phyloP scores from a whole-genome alignment of 129 eudicot species.

The Pittosporum tobira region DNA sequence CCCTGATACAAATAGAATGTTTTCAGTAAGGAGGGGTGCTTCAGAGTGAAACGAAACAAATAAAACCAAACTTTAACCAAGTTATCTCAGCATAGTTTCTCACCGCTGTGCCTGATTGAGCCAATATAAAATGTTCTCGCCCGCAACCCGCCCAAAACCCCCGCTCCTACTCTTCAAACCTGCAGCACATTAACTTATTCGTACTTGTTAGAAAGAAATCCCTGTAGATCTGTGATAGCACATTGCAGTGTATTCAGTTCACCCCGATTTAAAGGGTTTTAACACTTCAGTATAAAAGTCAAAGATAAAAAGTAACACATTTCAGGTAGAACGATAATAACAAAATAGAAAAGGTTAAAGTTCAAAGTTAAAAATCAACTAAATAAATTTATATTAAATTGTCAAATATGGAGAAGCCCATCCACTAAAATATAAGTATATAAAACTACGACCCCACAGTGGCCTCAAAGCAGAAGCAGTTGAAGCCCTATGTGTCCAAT shows the following conservation, averaged over 20 bases:
- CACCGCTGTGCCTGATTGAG: too few relatives aligned
- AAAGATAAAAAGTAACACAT: too few relatives aligned
- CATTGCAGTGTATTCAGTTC: too few relatives aligned
- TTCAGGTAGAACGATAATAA: neutral
- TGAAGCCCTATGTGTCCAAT: constrained; percentile 29
- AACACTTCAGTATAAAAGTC: neutral
- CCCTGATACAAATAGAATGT: too few relatives aligned
- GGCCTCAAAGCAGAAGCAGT: neutral
- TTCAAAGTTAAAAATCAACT: neutral
- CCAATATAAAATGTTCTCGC: too few relatives aligned
- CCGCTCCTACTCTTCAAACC: too few relatives aligned
- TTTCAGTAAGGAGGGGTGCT: too few relatives aligned
- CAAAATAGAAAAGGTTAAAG: neutral
- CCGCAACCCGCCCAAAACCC: too few relatives aligned
- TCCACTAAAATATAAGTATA: neutral
- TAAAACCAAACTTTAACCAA: too few relatives aligned
- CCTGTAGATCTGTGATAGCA: neutral
- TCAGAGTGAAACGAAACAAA: too few relatives aligned
- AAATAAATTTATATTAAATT: neutral
- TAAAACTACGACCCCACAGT: neutral
- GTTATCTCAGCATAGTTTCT: too few relatives aligned
- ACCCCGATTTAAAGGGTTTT: neutral
- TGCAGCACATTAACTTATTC: neutral
- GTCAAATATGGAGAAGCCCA: neutral
- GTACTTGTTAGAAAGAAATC: neutral